Conservation (phyloP, 2,329 filamentous ascomycete species). For the Plenodomus tracheiphilus region DNA sequence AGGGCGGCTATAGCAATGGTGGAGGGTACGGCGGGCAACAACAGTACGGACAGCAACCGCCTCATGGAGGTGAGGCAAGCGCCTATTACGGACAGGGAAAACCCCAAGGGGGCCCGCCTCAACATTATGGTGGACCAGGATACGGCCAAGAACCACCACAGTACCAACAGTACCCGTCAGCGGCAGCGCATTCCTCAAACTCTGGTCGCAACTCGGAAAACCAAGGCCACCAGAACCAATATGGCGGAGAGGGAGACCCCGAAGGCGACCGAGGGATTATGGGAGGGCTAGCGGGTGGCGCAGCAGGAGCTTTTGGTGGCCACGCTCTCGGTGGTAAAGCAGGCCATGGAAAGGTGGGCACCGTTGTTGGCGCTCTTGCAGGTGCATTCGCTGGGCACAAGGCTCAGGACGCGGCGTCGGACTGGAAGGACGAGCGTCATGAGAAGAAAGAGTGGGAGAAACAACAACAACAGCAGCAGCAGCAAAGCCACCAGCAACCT, state of each 20-base stretch:
- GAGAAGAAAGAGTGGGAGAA: slow-evolving; percentile 36
- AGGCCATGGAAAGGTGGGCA: slow-evolving; percentile 26
- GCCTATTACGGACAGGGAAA: slow-evolving; percentile 17
- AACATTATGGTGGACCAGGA: slow-evolving; percentile 11
- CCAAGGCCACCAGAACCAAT: slow-evolving; percentile 29
- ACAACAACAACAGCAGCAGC: slow-evolving; percentile 18
- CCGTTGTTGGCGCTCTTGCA: slow-evolving; percentile 26
- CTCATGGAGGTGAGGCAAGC: slow-evolving; percentile 12
- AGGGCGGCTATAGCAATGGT: neutral
- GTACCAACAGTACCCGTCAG: slow-evolving; percentile 27
- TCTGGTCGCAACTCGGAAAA: slow-evolving; percentile 26
- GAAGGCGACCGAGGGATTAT: slow-evolving; percentile 32
- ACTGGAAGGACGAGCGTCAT: slow-evolving; percentile 32
- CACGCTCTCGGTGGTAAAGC: slow-evolving; percentile 29
- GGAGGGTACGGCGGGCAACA: slow-evolving; percentile 1
- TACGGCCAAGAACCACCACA: slow-evolving; percentile 25
- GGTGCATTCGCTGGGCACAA: slow-evolving; percentile 32
- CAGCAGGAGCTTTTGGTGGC: slow-evolving; percentile 31
- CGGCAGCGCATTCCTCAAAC: slow-evolving; percentile 25
- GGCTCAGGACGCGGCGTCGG: slow-evolving; percentile 22
- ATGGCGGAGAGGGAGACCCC: slow-evolving; percentile 21
- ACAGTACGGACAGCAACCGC: slow-evolving; percentile 7
- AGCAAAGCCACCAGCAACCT: slow-evolving; percentile 12
- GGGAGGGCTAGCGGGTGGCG: slow-evolving; percentile 30
- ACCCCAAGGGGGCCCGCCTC: slow-evolving; percentile 15